Evolutionary conservation across 2,329 filamentous ascomycete genomes (phyloP).

Genomic region (Sporothrix dimorphospora): DNA sequence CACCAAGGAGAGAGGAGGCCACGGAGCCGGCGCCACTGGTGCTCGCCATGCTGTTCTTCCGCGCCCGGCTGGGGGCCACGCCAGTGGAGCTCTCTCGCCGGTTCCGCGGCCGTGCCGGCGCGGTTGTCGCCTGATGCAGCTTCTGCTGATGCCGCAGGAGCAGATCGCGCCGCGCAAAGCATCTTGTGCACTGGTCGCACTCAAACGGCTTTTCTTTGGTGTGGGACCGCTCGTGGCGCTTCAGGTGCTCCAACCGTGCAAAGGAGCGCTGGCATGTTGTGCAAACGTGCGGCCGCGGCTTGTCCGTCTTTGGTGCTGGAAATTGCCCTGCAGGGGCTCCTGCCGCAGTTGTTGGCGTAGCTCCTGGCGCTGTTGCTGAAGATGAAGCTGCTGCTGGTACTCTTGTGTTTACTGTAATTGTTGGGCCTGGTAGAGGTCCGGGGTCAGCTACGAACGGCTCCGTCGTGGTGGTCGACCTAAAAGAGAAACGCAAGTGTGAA

Average conservation of each 20-base stretch:
- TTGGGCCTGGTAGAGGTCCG: slow-evolving; percentile 45
- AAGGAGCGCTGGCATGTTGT: slow-evolving; percentile 89
- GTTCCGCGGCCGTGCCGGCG: slow-evolving; percentile 82
- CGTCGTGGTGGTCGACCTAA: background rate
- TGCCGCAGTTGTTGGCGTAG: slow-evolving; percentile 23
- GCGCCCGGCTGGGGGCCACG: slow-evolving; percentile 71
- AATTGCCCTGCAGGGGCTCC: slow-evolving; percentile 48
- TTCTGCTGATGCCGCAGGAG: slow-evolving; percentile 97
- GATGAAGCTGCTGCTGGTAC: slow-evolving; percentile 36
- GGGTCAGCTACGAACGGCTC: background rate
- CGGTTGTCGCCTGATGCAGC: slow-evolving; percentile 88
- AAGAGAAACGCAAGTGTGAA: background rate
- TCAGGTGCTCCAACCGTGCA: slow-evolving; percentile 91
- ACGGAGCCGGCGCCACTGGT: slow-evolving; percentile 49
- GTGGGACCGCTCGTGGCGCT: slow-evolving; percentile 96
- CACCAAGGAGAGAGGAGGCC: slow-evolving; percentile 34
- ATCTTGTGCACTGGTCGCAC: slow-evolving; percentile 90
- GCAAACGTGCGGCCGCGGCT: slow-evolving; percentile 93
- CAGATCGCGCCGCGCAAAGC: slow-evolving; percentile 91
- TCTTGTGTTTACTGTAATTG: slow-evolving; percentile 57
- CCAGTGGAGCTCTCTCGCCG: slow-evolving; percentile 87
- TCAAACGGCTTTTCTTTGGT: slow-evolving; percentile 99
- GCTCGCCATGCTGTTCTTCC: slow-evolving; percentile 87
- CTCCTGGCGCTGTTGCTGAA: background rate
- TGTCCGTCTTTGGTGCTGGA: slow-evolving; percentile 92